These are phyloP conservation scores for Kwoniella sp. DNA, from an alignment of 768 basidiomycete genomes.

Conservation along the genomic window DNA sequence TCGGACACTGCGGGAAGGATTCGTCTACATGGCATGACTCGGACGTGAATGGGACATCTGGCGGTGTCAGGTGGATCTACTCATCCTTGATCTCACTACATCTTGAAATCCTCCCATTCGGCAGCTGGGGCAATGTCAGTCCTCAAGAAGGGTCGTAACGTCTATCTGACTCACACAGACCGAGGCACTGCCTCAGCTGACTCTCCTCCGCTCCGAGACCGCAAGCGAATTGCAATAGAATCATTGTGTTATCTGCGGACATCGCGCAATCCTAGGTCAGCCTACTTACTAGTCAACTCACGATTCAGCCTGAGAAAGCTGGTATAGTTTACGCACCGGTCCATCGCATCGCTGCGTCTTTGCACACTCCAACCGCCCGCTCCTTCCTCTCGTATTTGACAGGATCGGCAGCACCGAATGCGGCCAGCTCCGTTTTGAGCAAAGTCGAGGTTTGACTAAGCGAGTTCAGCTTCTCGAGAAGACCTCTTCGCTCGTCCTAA, in stretches of 20 bases:
- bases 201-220: constrained; percentile 13
- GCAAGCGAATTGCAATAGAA: constrained; percentile 20
- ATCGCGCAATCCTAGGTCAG: background rate
- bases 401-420: constrained; percentile 81
- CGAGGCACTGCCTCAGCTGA: constrained; percentile 16
- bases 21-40: no score
- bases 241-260: constrained; percentile 29
- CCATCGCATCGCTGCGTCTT: constrained; percentile 79
- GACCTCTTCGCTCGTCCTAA: constrained; percentile 60
- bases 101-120: constrained; percentile 31
- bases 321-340: constrained; percentile 80
- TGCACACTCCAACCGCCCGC: constrained; percentile 67
- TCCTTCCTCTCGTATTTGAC: constrained; percentile 71
- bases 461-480: constrained; percentile 56
- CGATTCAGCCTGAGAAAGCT: background rate
- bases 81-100: no score
- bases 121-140: constrained; percentile 5
- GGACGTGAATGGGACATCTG: no score
- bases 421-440: constrained; percentile 66
- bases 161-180: constrained; percentile 26
- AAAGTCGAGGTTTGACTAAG: constrained; percentile 56
- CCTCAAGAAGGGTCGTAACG: no score
- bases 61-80: constrained; percentile 6
- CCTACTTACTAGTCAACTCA: background rate
- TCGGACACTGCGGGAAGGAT: no score